These are phyloP conservation scores for Wickerhamomyces kurtzmanii DNA, from an alignment of 805 yeast genomes.

Conservation along the genomic window DNA sequence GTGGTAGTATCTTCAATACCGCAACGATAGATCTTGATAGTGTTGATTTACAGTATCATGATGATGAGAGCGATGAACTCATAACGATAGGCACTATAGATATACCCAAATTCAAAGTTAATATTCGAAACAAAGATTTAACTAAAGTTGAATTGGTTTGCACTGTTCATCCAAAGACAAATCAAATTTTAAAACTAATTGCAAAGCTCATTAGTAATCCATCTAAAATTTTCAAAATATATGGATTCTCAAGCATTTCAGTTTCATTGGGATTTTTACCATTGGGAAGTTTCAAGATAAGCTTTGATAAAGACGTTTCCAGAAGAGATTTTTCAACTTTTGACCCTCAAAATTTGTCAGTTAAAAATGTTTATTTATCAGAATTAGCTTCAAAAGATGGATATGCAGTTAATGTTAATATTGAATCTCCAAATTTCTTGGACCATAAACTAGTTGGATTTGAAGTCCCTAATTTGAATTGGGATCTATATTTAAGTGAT, in stretches of 20 bases:
- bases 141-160: slow-evolving; percentile 19
- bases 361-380: slow-evolving; percentile 16
- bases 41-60: slow-evolving; percentile 18
- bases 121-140: slow-evolving; percentile 15
- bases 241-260: slow-evolving; percentile 23
- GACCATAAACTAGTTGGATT: slow-evolving; percentile 9
- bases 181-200: slow-evolving; percentile 21
- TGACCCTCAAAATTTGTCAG: slow-evolving; percentile 9
- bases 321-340: slow-evolving; percentile 13
- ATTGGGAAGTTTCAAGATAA: slow-evolving; percentile 18
- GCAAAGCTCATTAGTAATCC: slow-evolving; percentile 21
- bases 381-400: slow-evolving; percentile 13
- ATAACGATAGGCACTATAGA: slow-evolving; percentile 21
- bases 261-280: slow-evolving; percentile 24
- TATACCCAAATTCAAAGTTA: slow-evolving; percentile 22
- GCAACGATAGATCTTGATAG: slow-evolving; percentile 20
- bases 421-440: slow-evolving; percentile 14
- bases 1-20: slow-evolving; percentile 19
- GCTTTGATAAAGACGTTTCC: slow-evolving; percentile 19
- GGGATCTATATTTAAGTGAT: slow-evolving; percentile 26
- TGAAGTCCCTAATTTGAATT: slow-evolving; percentile 23
- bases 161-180: slow-evolving; percentile 22
- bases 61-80: slow-evolving; percentile 10
- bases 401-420: slow-evolving; percentile 14
- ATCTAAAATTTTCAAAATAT: slow-evolving; percentile 18